Evolutionary conservation across 768 basidiomycete species (phyloP).

Genomic region (Termitomyces sp.): DNA sequence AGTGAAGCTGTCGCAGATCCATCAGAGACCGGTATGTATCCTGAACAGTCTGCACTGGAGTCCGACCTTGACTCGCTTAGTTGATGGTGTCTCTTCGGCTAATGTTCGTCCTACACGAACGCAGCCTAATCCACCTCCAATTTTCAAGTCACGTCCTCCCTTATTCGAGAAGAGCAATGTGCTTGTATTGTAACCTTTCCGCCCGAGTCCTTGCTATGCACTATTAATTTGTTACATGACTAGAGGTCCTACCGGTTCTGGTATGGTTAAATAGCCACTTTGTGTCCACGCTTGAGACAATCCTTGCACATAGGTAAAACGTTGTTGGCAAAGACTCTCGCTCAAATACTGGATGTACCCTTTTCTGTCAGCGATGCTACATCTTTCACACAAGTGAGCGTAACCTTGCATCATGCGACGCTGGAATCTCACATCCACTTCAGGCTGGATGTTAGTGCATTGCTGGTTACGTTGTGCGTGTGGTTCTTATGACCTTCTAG

Average conservation of each 20-base stretch:
- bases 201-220: not conserved
- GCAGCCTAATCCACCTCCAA: constrained; percentile 26
- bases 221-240: not conserved
- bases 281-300: not conserved
- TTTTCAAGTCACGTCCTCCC: constrained; percentile 42
- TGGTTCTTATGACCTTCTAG: constrained; percentile 29
- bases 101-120: constrained; percentile 56
- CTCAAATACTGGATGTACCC: constrained; percentile 86
- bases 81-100: constrained; percentile 44
- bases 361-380: constrained; percentile 95
- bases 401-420: not conserved
- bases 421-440: not conserved
- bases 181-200: constrained; percentile 66
- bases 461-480: not conserved
- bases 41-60: not conserved
- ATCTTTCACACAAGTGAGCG: constrained; percentile 77
- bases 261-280: constrained; percentile 28
- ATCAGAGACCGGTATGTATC: constrained; percentile 13
- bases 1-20: constrained; percentile 10
- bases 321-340: constrained; percentile 85
- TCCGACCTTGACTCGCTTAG: not conserved
- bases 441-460: constrained; percentile 66
- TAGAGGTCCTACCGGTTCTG: constrained; percentile 85
- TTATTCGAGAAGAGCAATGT: constrained; percentile 96
- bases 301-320: constrained; percentile 66